Base-by-base conservation (phyloP, 768 basidiomycete species). In the Lactarius hatsudake region DNA sequence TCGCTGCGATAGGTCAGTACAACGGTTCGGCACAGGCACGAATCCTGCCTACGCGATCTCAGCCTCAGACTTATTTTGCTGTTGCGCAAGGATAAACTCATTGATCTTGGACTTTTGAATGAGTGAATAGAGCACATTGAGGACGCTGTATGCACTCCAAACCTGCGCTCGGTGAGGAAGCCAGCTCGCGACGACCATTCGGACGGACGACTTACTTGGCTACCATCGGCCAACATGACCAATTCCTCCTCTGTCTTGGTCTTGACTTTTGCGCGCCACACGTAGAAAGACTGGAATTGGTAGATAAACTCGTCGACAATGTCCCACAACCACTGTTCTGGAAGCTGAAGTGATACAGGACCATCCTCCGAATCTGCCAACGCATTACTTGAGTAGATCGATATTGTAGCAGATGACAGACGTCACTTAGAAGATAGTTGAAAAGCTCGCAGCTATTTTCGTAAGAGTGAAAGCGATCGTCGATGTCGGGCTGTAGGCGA, bases 241-340 rank as follows among this genome's bases (percentile, higher is more conserved):
- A 95, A 82, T 76, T 98, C 96, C 72, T 98, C 96, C 48, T 94
- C 94, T 0, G 88, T 86, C 79, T 97, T 98, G 59, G 83, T 82
- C 68, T 92, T 90, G 36, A 88, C 83, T 73, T 91, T 94, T 20
- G 89, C 89, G 61, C 94, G 82, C 90, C 94, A 98, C 45, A 92
- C 87, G 71, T 93, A 93, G 79, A 97, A 98, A 1, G 91, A 91
- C 75, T 96, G 95, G 81, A 95, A 99, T 76, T 99, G 96, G 79
- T 97, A 99, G 72, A 98, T 96, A 76, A 96, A 96, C 73, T 96
- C 94, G 79, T 96, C 94, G 74, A 96, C 89, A 76, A 96, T 95
- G 74, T 96, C 94, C 94, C 96, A 98, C 9, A 99, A 79, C 96
- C 96, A 99, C 76, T 97, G 95, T 67, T 96, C 93, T 0, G 96